Conservation (phyloP, 805 yeast genomes). For the Pichia exigua region DNA sequence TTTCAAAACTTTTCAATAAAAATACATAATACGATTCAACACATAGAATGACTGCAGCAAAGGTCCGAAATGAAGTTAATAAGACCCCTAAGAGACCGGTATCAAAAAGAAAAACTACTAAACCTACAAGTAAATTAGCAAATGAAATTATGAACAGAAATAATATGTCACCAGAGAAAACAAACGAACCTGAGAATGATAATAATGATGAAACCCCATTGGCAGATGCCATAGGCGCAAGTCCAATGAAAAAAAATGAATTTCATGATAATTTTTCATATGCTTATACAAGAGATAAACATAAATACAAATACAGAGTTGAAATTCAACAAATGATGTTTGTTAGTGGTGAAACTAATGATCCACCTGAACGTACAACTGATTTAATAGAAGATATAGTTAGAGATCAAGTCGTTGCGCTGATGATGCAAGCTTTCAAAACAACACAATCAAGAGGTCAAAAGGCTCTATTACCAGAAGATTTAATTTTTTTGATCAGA, state of each 20-base stretch:
- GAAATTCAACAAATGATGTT: conserved; percentile 99
- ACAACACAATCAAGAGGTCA: conserved; percentile 78
- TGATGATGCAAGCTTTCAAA: conserved; percentile 62
- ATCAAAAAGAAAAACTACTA: background rate
- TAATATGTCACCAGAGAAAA: background rate
- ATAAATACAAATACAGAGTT: conserved; percentile 68
- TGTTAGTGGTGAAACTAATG: conserved; percentile 91
- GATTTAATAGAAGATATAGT: conserved; percentile 94
- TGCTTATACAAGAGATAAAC: conserved; percentile 14
- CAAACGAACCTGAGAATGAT: background rate
- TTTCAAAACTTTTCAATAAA: background rate
- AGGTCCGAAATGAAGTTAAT: background rate
- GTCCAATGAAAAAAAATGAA: background rate
- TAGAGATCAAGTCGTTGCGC: conserved; percentile 87
- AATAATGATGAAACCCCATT: background rate
- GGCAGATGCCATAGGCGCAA: background rate
- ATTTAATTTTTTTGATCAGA: conserved; percentile 83
- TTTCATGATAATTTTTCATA: background rate
- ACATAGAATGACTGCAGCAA: background rate
- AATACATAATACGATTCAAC: background rate
- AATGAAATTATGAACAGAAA: background rate
- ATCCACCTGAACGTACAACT: conserved; percentile 88
- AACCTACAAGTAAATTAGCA: background rate
- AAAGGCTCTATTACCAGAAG: conserved; percentile 82
- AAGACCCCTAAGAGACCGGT: background rate